Evolutionary conservation across 257 asterid species (phyloP), one percentile per base, ranked within the genome.

Genomic region (Osmanthus fragrans): DNA sequence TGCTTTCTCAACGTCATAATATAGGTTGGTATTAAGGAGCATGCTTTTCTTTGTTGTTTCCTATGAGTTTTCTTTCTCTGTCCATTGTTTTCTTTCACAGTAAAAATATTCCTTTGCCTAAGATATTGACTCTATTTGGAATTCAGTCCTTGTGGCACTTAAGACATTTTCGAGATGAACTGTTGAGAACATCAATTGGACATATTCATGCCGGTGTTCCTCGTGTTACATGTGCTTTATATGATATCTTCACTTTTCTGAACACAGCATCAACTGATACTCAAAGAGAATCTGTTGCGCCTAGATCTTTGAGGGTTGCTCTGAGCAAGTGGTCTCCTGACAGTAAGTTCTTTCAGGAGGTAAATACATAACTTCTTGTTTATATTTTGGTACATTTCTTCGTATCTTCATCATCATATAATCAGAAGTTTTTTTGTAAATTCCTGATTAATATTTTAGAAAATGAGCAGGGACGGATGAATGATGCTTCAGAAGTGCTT

Each of bases 51-150:
- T 45, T 45, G 18, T 12, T 45, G 51, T 45, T 12, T 45, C 51
- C 51, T 64, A 32, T 56, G 71, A 72, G 42, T 66, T 80, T 27
- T 45, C 54, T 45, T 45, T 45, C 19, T 42, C 51, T 42, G 51
- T 12, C 16, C 16, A 42, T 42, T 42, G 42, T 66, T 80, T 27
- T 45, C 54, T 45, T 45, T 45, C 19, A 15, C 13, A 5, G 19
- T 45, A 12, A 45, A 11, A 45, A 45, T 45, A 12, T 45, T 45
- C 54, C 18, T 45, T 12, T 5, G 18, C 19, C 19, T 42, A 42
- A 42, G 19, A 12, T 12, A 45, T 45, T 45, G 54, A 45, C 18
- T 45, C 18, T 45, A 12, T 45, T 45, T 45, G 4, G 54, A 45
- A 45, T 45, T 45, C 54, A 45, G 19, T 13, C 54, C 19, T 45